phyloP scores from a whole-genome alignment of 345 rosid species.

The Cardamine chenopodiifolia region DNA sequence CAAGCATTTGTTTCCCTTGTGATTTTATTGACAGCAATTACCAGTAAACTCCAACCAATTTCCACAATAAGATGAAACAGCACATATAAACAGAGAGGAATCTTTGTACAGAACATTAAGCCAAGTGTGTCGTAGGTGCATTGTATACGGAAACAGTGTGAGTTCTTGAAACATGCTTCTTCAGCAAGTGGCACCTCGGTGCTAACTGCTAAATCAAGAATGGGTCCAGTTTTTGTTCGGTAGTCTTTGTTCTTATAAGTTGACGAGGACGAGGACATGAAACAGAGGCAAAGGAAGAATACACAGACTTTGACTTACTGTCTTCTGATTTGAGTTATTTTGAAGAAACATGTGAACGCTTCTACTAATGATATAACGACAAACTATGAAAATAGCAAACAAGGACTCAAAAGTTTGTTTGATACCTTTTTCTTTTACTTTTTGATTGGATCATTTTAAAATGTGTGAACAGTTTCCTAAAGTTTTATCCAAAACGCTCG shows the following conservation, averaged over 20 bases:
- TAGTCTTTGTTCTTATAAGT: not conserved
- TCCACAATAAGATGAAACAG: not conserved
- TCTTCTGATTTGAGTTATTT: not conserved
- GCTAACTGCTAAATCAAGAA: slow-evolving; percentile 19
- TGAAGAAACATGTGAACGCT: slow-evolving; percentile 24
- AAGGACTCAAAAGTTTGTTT: slow-evolving; percentile 28
- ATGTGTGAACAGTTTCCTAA: slow-evolving; percentile 1
- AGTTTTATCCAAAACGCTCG: slow-evolving; percentile 11
- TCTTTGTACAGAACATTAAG: not conserved
- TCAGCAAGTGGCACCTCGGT: slow-evolving; percentile 37
- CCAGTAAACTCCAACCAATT: not conserved
- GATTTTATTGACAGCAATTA: not conserved
- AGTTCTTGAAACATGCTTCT: slow-evolving; percentile 21
- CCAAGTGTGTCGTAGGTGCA: not conserved
- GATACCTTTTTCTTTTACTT: slow-evolving; percentile 21
- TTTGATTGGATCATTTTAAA: slow-evolving; percentile 4
- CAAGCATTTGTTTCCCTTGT: not conserved
- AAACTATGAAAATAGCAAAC: slow-evolving; percentile 19
- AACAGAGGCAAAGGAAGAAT: slow-evolving; percentile 11
- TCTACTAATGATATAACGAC: slow-evolving; percentile 22
- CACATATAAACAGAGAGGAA: not conserved
- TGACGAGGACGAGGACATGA: slow-evolving; percentile 19
- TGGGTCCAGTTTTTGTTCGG: slow-evolving; percentile 6
- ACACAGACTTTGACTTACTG: not conserved
- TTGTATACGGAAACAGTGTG: not conserved